Evolutionary conservation across 768 basidiomycete species (phyloP).

Genomic region (Hygrocybe coccinea): DNA sequence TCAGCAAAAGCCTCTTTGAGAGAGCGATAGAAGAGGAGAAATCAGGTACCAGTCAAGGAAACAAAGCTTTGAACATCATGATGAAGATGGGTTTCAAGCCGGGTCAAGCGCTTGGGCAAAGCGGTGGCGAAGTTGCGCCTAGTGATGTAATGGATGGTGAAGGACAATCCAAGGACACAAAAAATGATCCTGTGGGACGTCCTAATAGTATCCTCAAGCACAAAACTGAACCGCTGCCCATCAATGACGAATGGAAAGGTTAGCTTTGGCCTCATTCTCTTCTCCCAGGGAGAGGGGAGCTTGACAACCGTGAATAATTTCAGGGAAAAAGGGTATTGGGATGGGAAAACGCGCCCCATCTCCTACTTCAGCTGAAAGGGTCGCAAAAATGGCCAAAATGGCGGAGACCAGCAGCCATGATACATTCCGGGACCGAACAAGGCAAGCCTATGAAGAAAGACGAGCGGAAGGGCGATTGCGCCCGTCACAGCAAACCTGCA

Average conservation of each 20-base stretch:
- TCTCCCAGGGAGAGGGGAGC: too few species aligned
- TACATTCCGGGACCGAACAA: constrained; percentile 64
- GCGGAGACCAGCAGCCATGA: constrained; percentile 51
- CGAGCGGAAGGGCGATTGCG: constrained; percentile 66
- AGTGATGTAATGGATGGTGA: neutral
- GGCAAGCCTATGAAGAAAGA: constrained; percentile 70
- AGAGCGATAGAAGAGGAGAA: constrained; percentile 62
- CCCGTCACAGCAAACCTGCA: constrained; percentile 70
- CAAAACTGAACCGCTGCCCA: constrained; percentile 62
- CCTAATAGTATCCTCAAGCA: constrained; percentile 32
- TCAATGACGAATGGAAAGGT: constrained; percentile 78
- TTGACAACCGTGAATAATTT: constrained; percentile 1
- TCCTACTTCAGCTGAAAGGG: constrained; percentile 55
- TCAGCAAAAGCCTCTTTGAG: constrained; percentile 77
- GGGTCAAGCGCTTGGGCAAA: constrained; percentile 67
- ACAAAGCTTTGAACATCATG: constrained; percentile 86
- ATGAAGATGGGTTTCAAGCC: constrained; percentile 92
- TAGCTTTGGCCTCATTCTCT: too few species aligned
- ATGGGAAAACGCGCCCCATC: constrained; percentile 63
- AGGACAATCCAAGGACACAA: neutral
- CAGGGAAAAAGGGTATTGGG: constrained; percentile 74
- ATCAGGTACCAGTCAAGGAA: constrained; percentile 46
- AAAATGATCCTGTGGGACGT: neutral
- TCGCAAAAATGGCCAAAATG: constrained; percentile 76
- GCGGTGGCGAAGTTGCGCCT: constrained; percentile 20